Evolutionary conservation across 2,329 filamentous ascomycete species (phyloP).

Genomic region (Alternaria brassicicola): DNA sequence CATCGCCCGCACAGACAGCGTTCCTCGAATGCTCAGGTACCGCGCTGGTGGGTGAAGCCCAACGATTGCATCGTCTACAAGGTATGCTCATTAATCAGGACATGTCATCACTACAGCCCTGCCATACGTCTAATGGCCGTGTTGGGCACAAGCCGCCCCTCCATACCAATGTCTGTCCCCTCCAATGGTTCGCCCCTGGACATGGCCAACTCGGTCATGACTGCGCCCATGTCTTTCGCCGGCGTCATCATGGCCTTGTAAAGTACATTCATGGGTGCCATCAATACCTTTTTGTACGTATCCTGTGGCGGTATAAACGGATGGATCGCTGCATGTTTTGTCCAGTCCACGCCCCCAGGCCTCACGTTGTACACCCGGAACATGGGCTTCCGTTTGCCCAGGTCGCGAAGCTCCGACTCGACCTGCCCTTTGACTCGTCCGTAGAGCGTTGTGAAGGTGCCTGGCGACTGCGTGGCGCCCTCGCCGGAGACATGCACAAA

Average conservation of each 20-base stretch:
- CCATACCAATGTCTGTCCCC: constrained; percentile 47
- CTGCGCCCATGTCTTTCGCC: constrained; percentile 56
- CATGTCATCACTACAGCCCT: constrained; percentile 19
- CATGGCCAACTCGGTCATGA: constrained; percentile 57
- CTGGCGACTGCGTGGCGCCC: constrained; percentile 65
- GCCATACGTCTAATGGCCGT: constrained; percentile 50
- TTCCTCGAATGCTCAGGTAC: not conserved
- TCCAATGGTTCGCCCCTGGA: constrained; percentile 53
- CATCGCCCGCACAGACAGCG: constrained; percentile 23
- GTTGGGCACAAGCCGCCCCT: constrained; percentile 50
- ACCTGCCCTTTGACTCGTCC: constrained; percentile 70
- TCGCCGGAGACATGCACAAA: constrained; percentile 74
- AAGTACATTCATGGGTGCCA: constrained; percentile 32
- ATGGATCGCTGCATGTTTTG: constrained; percentile 50
- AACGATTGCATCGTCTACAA: not conserved
- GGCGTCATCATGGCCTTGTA: constrained; percentile 50
- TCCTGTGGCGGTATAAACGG: constrained; percentile 40
- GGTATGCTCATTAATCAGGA: not conserved
- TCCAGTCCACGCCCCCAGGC: constrained; percentile 64
- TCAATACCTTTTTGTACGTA: constrained; percentile 27
- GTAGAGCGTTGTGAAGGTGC: constrained; percentile 63
- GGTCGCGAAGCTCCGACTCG: constrained; percentile 63
- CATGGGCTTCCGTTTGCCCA: constrained; percentile 54
- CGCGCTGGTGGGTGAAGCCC: not conserved
- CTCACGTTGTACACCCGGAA: constrained; percentile 65